phyloP scores from a whole-genome alignment of 345 rosid genomes.

The Mercurialis annua region DNA sequence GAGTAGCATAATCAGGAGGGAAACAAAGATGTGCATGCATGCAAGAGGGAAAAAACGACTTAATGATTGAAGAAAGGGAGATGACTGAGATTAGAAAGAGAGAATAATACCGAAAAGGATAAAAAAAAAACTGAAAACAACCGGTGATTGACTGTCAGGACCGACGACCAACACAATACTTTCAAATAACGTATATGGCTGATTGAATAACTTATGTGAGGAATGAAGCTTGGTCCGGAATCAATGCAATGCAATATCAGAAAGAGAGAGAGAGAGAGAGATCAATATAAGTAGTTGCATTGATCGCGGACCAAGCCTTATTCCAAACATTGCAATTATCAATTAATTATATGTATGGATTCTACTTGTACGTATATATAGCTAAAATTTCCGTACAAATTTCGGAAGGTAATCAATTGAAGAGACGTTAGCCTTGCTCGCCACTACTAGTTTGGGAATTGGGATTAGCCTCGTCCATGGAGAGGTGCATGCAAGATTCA shows the following conservation, averaged over 20 bases:
- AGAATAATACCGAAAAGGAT: too few species aligned
- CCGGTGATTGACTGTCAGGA: too few species aligned
- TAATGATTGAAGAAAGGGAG: too few species aligned
- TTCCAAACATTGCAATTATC: constrained; percentile 21
- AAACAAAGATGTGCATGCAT: too few species aligned
- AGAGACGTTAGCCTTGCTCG: background rate
- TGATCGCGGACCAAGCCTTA: constrained; percentile 25
- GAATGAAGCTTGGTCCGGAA: constrained; percentile 33
- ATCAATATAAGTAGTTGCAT: background rate
- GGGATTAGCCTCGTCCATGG: background rate
- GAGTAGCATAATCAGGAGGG: too few species aligned
- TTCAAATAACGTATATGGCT: too few species aligned
- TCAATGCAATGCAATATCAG: constrained; percentile 4
- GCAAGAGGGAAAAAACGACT: too few species aligned
- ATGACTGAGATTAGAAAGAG: too few species aligned
- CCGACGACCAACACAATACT: too few species aligned
- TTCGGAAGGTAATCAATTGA: background rate
- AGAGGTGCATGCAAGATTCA: constrained; percentile 17
- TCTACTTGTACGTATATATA: background rate
- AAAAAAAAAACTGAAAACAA: too few species aligned
- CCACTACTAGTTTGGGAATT: too few species aligned
- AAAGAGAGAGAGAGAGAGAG: background rate
- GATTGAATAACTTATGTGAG: constrained; percentile 19
- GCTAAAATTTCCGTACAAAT: background rate
- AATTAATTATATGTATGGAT: background rate